Conservation (phyloP, 805 yeast genomes). For the Candida coleopterorum region DNA sequence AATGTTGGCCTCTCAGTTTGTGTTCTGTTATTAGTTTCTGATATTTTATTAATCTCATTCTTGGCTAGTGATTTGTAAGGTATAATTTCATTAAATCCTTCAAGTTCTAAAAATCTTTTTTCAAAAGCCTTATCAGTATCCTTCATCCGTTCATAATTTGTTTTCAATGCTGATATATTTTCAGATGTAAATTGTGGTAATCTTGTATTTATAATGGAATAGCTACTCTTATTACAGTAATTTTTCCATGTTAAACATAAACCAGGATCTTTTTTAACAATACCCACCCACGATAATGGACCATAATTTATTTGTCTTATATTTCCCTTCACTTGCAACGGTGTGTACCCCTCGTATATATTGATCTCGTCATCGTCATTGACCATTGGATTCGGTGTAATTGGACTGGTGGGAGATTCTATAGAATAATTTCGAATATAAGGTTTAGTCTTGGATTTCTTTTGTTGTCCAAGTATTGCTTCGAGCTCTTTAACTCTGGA, state of each 20-base stretch:
- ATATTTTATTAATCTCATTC: constrained; percentile 10
- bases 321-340: constrained; percentile 25
- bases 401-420: background rate
- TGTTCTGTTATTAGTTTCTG: constrained; percentile 23
- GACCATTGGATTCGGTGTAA: constrained; percentile 16
- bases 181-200: constrained; percentile 18
- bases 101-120: constrained; percentile 28
- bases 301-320: constrained; percentile 30
- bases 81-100: constrained; percentile 28
- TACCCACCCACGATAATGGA: constrained; percentile 35
- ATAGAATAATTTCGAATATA: background rate
- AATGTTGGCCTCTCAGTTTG: constrained; percentile 16
- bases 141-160: constrained; percentile 1
- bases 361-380: constrained; percentile 32
- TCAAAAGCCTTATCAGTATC: constrained; percentile 22
- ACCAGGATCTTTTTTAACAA: constrained; percentile 32
- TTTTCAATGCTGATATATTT: constrained; percentile 13
- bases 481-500: constrained; percentile 2
- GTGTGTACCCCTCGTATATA: constrained; percentile 36
- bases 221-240: constrained; percentile 21
- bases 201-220: constrained; percentile 16
- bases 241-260: constrained; percentile 28
- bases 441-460: background rate
- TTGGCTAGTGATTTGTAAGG: constrained; percentile 25
- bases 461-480: background rate